Base-by-base conservation (phyloP, 1,284 basidiomycete genomes). In the Ustilago tritici region DNA sequence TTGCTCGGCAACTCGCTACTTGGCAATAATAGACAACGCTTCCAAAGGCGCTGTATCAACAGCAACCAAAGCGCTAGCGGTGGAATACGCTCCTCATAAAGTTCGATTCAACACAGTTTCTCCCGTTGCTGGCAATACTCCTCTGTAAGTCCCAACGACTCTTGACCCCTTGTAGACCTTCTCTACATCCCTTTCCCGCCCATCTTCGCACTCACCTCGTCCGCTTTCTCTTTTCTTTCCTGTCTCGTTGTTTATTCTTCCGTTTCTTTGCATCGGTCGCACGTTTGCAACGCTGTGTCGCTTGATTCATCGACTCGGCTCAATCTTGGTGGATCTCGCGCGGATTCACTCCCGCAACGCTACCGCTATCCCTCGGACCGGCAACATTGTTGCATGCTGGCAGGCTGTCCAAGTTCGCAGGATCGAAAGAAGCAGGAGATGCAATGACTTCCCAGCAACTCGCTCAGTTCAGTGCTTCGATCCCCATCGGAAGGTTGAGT, bases 51-150 rank as follows among this genome's bases (percentile, higher is more conserved):
- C 77, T 1, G 77, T 79, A 1, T 46, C 52, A 11, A 76, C 70
- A 8, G 77, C 77, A 0, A 72, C 67, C 19, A 79, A 79, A 46
- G 73, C 70, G 2, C 53, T 79, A 9, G 77, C 77, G 0, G 65
- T 79, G 36, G 77, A 79, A 47, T 77, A 76, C 28, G 77, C 77
- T 2, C 36, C 58, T 0, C 43, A 65, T 8, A 65, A 70, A 14
- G 32, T 79, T 49, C 43, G 77, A 2, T 79, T 79, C 63, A 79
- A 79, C 19, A 63, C 62, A 10, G 65, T 79, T 6, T 55, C 52
- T 31, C 77, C 77, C 2, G 77, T 79, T 0, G 77, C 77, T n/a
- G 77, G 77, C 0, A 76, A 76, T 41, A 79, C 77, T 3, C 77
- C 77, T n/a, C 41, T 79, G 76, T 78, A 65, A 76, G 71, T 43